A percentile compares a stretch with the other conserved stretches of the same genome.
These are phyloP conservation scores for Paramecium biaurelia DNA, from an alignment of 73 alveolate species.

Conservation along the genomic window DNA sequence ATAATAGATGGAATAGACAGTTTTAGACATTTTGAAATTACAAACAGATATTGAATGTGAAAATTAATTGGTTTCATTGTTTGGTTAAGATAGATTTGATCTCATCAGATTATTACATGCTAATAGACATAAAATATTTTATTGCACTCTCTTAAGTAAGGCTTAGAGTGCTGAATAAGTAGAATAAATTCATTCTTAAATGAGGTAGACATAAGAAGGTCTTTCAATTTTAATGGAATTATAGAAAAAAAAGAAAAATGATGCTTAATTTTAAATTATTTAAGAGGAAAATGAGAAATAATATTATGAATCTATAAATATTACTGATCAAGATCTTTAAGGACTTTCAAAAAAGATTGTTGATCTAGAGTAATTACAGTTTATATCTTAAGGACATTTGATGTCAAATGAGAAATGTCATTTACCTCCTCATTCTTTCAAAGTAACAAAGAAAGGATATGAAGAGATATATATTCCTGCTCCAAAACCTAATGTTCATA, in stretches of 20 bases:
- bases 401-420: slow-evolving; percentile 82
- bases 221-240: slow-evolving; percentile 45
- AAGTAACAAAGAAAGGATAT: slow-evolving; percentile 86
- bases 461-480: slow-evolving; percentile 96
- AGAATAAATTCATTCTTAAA: slow-evolving; percentile 43
- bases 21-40: slow-evolving; percentile 56
- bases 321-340: slow-evolving; percentile 40
- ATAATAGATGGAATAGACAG: slow-evolving; percentile 58
- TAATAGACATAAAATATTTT: slow-evolving; percentile 69
- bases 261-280: background rate
- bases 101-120: slow-evolving; percentile 57
- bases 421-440: slow-evolving; percentile 84
- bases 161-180: slow-evolving; percentile 67
- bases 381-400: slow-evolving; percentile 79
- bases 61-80: slow-evolving; percentile 58
- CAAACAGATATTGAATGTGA: slow-evolving; percentile 69
- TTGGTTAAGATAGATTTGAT: slow-evolving; percentile 65
- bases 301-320: slow-evolving; percentile 55
- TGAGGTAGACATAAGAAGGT: slow-evolving; percentile 72
- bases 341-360: slow-evolving; percentile 66
- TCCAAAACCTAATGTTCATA: slow-evolving; percentile 61
- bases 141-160: slow-evolving; percentile 58
- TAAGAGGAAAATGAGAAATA: background rate
- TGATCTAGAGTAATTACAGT: slow-evolving; percentile 80
- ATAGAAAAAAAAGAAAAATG: slow-evolving; percentile 43